Evolutionary conservation across 441 rosid genomes (phyloP).

Genomic region (Arabidopsis lyrata): DNA sequence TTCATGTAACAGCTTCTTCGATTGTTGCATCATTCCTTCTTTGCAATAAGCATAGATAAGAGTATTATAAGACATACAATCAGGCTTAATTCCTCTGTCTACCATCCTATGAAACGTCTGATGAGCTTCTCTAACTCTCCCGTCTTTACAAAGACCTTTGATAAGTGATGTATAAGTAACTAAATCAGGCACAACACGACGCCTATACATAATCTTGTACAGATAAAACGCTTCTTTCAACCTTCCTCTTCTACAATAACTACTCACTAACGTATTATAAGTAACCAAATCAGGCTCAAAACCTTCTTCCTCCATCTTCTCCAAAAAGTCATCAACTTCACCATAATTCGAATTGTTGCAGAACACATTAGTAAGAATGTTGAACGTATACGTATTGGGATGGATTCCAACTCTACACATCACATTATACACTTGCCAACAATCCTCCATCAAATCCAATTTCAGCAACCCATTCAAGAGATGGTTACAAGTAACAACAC

Average conservation of each 20-base stretch:
- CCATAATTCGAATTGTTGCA: conserved; percentile 58
- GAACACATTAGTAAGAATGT: conserved; percentile 70
- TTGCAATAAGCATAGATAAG: conserved; percentile 77
- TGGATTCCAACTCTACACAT: conserved; percentile 70
- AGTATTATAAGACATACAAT: conserved; percentile 71
- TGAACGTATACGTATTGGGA: conserved; percentile 74
- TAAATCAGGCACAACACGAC: conserved; percentile 76
- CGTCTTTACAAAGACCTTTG: conserved; percentile 79
- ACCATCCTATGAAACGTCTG: conserved; percentile 76
- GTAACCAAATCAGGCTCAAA: conserved; percentile 90
- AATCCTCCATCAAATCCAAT: conserved; percentile 53
- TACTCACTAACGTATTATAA: conserved; percentile 77
- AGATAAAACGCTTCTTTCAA: conserved; percentile 80
- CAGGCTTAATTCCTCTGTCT: conserved; percentile 69
- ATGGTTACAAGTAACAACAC: conserved; percentile 74
- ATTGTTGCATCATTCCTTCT: conserved; percentile 69
- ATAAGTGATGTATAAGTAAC: conserved; percentile 78
- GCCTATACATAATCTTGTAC: conserved; percentile 73
- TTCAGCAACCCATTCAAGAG: conserved; percentile 79
- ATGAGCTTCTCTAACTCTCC: conserved; percentile 77
- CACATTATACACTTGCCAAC: conserved; percentile 75
- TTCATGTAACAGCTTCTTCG: conserved; percentile 60
- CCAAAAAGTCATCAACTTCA: conserved; percentile 74
- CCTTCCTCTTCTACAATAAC: conserved; percentile 76
- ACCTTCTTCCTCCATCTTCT: conserved; percentile 95